Evolutionary conservation across 148 eudicot species (phyloP).

Genomic region (Selenicereus undatus): DNA sequence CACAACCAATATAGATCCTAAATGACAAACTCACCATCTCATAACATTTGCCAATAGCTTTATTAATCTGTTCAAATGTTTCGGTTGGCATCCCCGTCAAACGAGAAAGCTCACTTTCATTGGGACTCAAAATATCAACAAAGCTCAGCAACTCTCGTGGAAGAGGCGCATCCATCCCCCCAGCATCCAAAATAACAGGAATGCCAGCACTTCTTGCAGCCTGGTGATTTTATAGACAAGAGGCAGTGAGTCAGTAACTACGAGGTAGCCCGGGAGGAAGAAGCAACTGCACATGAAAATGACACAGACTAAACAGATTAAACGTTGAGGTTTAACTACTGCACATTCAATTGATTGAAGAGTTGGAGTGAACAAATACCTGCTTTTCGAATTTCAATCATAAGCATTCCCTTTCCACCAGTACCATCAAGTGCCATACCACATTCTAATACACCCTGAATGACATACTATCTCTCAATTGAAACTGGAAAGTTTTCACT

Average conservation of each 20-base stretch:
- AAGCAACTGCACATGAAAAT: neutral
- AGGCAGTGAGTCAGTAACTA: neutral
- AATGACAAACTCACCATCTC: conserved; percentile 48
- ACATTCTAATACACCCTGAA: neutral
- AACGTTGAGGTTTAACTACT: neutral
- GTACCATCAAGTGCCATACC: too few relatives aligned
- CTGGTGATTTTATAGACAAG: conserved; percentile 29
- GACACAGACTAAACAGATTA: neutral
- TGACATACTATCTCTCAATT: neutral
- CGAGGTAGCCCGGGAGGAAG: neutral
- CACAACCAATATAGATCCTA: neutral
- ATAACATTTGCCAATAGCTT: conserved; percentile 68
- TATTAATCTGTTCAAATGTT: conserved; percentile 65
- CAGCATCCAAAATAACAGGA: conserved; percentile 71
- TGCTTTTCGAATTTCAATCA: neutral
- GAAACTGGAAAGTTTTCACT: neutral
- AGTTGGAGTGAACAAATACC: neutral
- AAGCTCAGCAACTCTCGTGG: conserved; percentile 49
- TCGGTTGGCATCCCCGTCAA: conserved; percentile 76
- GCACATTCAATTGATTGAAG: neutral
- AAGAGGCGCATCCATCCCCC: conserved; percentile 70
- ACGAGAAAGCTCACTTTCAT: conserved; percentile 89
- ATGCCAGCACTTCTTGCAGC: conserved; percentile 63
- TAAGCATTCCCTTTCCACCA: too few relatives aligned
- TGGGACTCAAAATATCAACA: conserved; percentile 64